Conservation (phyloP, 306 rosid genomes). For the Styphnolobium japonicum region DNA sequence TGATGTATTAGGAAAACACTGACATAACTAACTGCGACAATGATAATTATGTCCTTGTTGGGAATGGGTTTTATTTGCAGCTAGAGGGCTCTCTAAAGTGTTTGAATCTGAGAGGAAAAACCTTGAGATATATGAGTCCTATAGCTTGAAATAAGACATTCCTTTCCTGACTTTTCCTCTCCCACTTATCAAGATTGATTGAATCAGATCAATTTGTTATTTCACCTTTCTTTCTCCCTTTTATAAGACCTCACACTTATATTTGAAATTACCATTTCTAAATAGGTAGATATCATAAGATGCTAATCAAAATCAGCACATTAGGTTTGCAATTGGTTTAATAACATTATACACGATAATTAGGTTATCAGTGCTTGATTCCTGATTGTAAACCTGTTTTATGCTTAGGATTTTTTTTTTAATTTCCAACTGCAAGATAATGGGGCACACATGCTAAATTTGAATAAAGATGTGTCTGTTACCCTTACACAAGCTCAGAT, state of each 20-base stretch:
- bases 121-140: not conserved
- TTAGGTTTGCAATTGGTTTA: not conserved
- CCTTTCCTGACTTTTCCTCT: not conserved
- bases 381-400: not conserved
- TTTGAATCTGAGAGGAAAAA: conserved; percentile 6
- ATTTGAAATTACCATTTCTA: conserved; percentile 3
- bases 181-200: not conserved
- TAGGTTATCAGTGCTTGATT: not conserved
- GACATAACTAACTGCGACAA: not conserved
- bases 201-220: not conserved
- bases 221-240: not conserved
- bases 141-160: not conserved
- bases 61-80: not conserved
- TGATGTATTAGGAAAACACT: not conserved
- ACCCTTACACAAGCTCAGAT: not conserved
- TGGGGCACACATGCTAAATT: not conserved
- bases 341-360: not conserved
- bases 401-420: not conserved
- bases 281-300: not conserved
- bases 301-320: not conserved
- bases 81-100: not conserved
- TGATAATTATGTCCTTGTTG: not conserved
- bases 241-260: not conserved
- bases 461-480: conserved; percentile 3
- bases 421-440: not conserved